Evolutionary conservation across 1,139 yeast species (phyloP).

Genomic region (Saccharomyces hybrid): DNA sequence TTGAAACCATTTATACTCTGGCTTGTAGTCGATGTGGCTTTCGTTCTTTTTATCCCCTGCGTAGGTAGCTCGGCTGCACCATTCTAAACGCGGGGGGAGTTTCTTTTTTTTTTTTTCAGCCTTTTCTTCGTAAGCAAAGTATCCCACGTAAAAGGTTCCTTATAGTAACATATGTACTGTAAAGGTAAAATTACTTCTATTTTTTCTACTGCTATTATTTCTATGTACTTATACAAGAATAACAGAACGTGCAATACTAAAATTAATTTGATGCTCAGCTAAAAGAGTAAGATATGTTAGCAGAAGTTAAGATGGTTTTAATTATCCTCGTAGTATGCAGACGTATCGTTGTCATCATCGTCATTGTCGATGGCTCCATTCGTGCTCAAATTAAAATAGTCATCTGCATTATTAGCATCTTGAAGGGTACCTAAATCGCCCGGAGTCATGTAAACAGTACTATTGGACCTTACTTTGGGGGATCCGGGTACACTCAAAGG

Average conservation of each 20-base stretch:
- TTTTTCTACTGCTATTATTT: background rate
- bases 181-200: background rate
- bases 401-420: conserved; percentile 79
- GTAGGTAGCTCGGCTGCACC: background rate
- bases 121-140: background rate
- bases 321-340: background rate
- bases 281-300: background rate
- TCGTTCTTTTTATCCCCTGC: background rate
- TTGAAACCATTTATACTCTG: background rate
- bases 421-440: conserved; percentile 96
- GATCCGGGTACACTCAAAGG: conserved; percentile 96
- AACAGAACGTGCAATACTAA: background rate
- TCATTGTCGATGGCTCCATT: conserved; percentile 42
- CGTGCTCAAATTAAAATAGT: conserved; percentile 71
- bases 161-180: background rate
- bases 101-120: background rate
- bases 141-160: background rate
- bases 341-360: conserved; percentile 33
- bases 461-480: conserved; percentile 47
- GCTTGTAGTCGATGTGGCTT: background rate
- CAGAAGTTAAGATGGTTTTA: background rate
- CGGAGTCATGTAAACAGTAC: conserved; percentile 78
- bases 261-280: background rate
- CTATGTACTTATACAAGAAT: background rate
- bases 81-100: background rate